Conservation (phyloP, 2,329 filamentous ascomycete genomes). For the Acephala macrosclerotiorum region DNA sequence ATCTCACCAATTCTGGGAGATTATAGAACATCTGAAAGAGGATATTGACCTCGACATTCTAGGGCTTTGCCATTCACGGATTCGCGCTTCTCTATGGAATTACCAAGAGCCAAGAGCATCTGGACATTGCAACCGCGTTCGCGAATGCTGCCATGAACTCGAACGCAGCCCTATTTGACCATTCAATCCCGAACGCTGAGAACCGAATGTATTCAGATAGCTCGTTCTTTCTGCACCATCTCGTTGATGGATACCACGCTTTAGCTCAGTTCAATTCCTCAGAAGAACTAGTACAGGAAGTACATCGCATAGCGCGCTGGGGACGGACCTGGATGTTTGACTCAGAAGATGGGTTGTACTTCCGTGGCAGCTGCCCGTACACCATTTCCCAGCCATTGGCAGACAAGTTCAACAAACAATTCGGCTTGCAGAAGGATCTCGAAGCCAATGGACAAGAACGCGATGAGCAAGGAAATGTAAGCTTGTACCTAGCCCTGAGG, state of each 20-base stretch:
- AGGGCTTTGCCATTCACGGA: constrained; percentile 32
- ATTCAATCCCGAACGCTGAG: constrained; percentile 12
- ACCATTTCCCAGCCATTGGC: constrained; percentile 27
- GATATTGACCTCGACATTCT: constrained; percentile 6
- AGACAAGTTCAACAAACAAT: constrained; percentile 29
- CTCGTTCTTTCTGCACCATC: constrained; percentile 35
- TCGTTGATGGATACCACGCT: constrained; percentile 31
- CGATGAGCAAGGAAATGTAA: constrained; percentile 28
- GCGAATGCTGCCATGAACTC: constrained; percentile 30
- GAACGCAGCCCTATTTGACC: constrained; percentile 26
- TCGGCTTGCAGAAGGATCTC: constrained; percentile 16
- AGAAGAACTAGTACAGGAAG: constrained; percentile 20
- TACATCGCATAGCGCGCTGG: constrained; percentile 28
- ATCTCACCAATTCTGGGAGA: no score
- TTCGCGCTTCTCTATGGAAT: constrained; percentile 28
- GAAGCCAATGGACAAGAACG: constrained; percentile 30
- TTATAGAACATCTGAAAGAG: no score
- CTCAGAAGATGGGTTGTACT: constrained; percentile 28
- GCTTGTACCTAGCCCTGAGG: no score
- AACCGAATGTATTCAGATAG: constrained; percentile 33
- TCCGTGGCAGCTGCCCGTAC: constrained; percentile 32
- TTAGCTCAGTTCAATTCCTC: constrained; percentile 23
- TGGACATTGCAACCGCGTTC: constrained; percentile 27
- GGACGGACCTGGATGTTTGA: constrained; percentile 34
- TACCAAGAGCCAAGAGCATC: constrained; percentile 16